Conservation (phyloP, 129 eudicot species). For the Flaveria bidentis region DNA sequence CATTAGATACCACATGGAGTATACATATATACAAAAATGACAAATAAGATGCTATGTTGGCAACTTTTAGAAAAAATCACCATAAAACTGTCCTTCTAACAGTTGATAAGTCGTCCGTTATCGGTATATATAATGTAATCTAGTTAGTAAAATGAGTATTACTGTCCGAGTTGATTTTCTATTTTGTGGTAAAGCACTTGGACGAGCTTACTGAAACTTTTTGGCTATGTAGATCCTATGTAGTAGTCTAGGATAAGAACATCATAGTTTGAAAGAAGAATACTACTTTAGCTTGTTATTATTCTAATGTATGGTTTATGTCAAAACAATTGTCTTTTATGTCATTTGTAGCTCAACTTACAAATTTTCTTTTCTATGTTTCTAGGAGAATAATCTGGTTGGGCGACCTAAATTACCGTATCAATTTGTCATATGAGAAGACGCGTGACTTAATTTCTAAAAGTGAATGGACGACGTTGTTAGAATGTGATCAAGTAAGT, state of each 20-base stretch:
- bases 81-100: background rate
- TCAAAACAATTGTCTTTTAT: background rate
- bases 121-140: background rate
- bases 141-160: background rate
- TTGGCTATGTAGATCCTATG: background rate
- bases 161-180: background rate
- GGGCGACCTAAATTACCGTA: constrained; percentile 94
- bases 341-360: constrained; percentile 13
- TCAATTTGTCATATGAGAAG: constrained; percentile 76
- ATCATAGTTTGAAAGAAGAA: background rate
- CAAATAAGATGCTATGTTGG: background rate
- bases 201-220: background rate
- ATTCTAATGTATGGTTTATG: background rate
- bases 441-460: constrained; percentile 68
- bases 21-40: background rate
- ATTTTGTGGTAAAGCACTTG: background rate
- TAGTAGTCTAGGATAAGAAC: background rate
- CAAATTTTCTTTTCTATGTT: constrained; percentile 4
- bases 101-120: background rate
- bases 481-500: constrained; percentile 79
- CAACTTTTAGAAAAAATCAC: background rate
- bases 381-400: constrained; percentile 88
- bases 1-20: background rate
- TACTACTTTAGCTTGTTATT: background rate
- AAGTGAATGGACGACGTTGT: constrained; percentile 70